Base-by-base conservation (phyloP, 2,329 filamentous ascomycete species). In the Bertia moriformis region DNA sequence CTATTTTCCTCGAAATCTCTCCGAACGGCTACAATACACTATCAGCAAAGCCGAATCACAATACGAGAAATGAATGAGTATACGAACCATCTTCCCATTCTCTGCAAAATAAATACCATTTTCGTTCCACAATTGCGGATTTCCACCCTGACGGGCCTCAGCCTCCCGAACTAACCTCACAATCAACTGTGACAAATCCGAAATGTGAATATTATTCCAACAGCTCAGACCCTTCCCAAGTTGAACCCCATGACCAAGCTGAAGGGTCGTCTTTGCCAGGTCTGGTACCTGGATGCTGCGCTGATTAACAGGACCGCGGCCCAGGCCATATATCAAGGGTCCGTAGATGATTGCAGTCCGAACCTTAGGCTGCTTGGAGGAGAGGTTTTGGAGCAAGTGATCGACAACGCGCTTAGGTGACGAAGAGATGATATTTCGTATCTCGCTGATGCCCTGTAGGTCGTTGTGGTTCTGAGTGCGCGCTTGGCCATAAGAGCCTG, bases 161-260 rank as follows among this genome's bases (percentile, higher is more conserved):
- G 65, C 64, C 2, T 67, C 64, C 30, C 65, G 61, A 5, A 67
- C 61, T 14, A 73, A 59, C 37, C 50, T 49, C 36, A 58, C 50
- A 40, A 66, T 63, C 38, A 71, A 51, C 4, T 50, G 49, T 4
- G 57, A 55, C n/a, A 73, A 52, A 46, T 71, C 67, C 37, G 56
- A 49, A 14, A 73, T 51, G 48, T 73, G 62, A 15, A 71, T 47
- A 41, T 66, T 57, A 50, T 70, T 62, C 69, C 68, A 73, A 45
- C 63, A 57, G 2, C 60, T 59, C 45, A 59, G 53, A 14, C 68
- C 68, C 0, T 56, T 51, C 4, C 59, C 57, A 22, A 67, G 49
- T 37, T 63, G 48, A 4, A 67, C 64, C 2, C 57, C 65, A 42
- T 57, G 62, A 3, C 66, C 62, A 14, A 61, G 48, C 40, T 58